Evolutionary conservation across 768 basidiomycete species (phyloP), one percentile per base, ranked within the genome.

Genomic region (Asterophora parasitica): DNA sequence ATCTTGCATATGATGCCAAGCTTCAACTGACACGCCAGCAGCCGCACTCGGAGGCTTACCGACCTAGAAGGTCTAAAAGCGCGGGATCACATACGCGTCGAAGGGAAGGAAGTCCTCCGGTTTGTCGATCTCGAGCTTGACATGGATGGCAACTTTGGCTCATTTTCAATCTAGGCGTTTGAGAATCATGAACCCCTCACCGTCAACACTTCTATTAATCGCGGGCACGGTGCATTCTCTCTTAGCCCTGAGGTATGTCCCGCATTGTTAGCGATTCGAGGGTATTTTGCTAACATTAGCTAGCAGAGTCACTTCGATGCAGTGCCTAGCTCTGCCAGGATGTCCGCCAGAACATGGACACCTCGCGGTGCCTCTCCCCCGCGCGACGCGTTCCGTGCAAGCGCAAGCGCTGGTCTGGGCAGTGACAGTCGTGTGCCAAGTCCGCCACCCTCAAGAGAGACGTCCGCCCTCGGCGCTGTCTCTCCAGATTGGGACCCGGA

Each of bases 361-460:
- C 58, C 58, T 28, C 56, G 57, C 27, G 57, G 56, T 37, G 50
- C 37, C n/a, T 44, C 61, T 12, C 60, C 58, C 28, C 47, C 53
- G 11, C 55, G 27, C 23, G 50, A 54, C 19, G 26, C 40, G 2
- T 40, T 49, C 44, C 46, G 41, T 30, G 31, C 19, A n/a, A 54
- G 37, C 30, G 31, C 19, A n/a, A 54, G 37, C 28, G 27, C 37
- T 28, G 38, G 40, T 32, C 13, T 39, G n/a, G 45, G 35, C 19
- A 44, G 41, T 17, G 56, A 53, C 28, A 37, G 54, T 42, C 57
- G 47, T 13, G 49, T 37, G 10, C 63, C 65, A 1, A 59, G 62
- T 15, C 63, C 66, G 20, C 65, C 63, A 2, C 50, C 58, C 26
- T 56, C 63, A 8, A 57, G 63, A 44, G 62, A 65, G 38, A 57